Percentiles rank a stretch among this genome's conserved stretches.
Conservation (phyloP, 306 rosid species). For the Quercus mongolica region DNA sequence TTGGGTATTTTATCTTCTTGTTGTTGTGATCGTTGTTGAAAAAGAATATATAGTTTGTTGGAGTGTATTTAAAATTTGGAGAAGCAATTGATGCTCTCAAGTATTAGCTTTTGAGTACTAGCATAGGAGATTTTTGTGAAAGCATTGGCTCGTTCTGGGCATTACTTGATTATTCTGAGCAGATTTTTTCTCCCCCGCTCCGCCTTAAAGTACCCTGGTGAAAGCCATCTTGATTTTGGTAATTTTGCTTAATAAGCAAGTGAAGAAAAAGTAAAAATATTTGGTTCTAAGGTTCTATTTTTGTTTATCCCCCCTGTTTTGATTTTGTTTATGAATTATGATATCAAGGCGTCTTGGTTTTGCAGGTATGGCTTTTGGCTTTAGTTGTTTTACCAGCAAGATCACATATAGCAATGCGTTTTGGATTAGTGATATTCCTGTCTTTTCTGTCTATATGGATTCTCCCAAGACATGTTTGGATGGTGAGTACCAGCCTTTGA, state of each 20-base stretch:
- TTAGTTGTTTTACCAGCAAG: slow-evolving; percentile 90
- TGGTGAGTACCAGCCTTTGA: slow-evolving; percentile 41
- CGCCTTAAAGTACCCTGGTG: background rate
- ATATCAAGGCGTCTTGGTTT: slow-evolving; percentile 8
- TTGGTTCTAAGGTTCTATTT: background rate
- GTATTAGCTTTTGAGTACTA: background rate
- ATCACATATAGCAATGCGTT: slow-evolving; percentile 62
- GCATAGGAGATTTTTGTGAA: background rate
- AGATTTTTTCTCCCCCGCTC: background rate
- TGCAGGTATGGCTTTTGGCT: slow-evolving; percentile 94
- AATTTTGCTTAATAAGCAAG: background rate
- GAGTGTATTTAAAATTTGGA: too few relatives aligned
- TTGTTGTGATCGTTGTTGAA: too few relatives aligned
- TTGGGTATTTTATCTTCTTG: too few relatives aligned
- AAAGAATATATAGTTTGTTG: too few relatives aligned
- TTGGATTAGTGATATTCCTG: slow-evolving; percentile 71
- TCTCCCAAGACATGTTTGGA: slow-evolving; percentile 75
- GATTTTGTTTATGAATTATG: background rate
- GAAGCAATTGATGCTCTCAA: background rate
- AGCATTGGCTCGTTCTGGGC: background rate
- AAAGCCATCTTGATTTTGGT: background rate
- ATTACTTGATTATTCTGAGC: background rate
- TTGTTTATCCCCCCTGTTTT: background rate
- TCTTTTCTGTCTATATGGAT: slow-evolving; percentile 73
- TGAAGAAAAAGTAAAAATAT: background rate